Evolutionary conservation across 306 rosid genomes (phyloP), one percentile per base, ranked within the genome.

Genomic region (Prunus dulcis): DNA sequence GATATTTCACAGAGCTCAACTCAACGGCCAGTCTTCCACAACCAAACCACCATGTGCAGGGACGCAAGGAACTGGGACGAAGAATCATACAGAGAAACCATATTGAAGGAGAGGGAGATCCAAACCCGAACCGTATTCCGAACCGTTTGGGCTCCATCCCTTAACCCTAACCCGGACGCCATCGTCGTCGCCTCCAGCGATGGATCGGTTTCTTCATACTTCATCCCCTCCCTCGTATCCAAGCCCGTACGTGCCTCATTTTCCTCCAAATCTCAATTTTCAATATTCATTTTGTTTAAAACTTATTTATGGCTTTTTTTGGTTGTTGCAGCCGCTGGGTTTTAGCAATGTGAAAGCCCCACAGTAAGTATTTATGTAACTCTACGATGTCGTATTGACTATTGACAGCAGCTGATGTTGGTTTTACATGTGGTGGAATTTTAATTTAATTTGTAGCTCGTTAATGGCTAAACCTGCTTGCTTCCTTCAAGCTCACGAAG

Each of bases 11-110:
- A 41, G 10, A 73, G 45, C 60, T 73, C 28, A 23, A 47, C 72
- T 46, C 11, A 22, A 67, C 13, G 8, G 19, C 56, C 18, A 3
- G 64, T 20, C 75, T 13, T 13, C 38, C 27, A 22, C 64, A 6
- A 51, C 57, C 58, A 43, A 62, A 15, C 6, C 41, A 43, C 83
- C 73, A 90, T 92, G 96, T 45, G 69, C 65, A 95, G 87, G 19
- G 93, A 94, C 88, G 96, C 95, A 25, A 94, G 88, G 20, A 89
- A 83, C 85, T 94, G 98, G 98, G 89, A 92, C 86, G 97, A 94
- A 83, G 84, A 88, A 57, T 82, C 76, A 11, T 94, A 94, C 87
- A 86, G 92, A 43, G 96, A 88, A 84, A 71, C 72, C 80, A 81
- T 94, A 28, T 56, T 86, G 25, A 89, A 89, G 75, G 95, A 94